Evolutionary conservation across 73 alveolate genomes (phyloP), one percentile per base, ranked within the genome.

Genomic region (Diophrys appendiculata): DNA sequence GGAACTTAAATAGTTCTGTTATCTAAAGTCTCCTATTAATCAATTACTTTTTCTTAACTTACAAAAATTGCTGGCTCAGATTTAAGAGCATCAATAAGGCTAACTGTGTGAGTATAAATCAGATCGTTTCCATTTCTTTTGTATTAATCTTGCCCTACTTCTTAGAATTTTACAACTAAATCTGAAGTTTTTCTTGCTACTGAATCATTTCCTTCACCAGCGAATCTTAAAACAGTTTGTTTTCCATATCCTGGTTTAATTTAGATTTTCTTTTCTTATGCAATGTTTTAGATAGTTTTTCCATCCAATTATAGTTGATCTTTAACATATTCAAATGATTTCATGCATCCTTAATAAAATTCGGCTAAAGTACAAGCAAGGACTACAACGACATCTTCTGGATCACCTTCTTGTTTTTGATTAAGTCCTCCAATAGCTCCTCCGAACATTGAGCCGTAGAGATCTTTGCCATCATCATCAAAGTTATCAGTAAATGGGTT

Each of bases 71-170:
- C 87, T 23, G 99, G 97, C 30, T 81, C 83, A 33, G 97, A 86
- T 32, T 71, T 64, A 13, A 96, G 73, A 27, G 98, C 98, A 76
- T 94, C 92, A 24, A 84, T 90, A 33, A 96, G 91, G 1, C 80
- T 52, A 33, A 96, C 56, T 33, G 78, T 80, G 25, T 89, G 90
- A 68, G 84, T 85, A 67, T 90, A 93, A 31, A 92, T 77, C 30
- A 96, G 77, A 78, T 96, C 98, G 83, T 87, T 85, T 32, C 94
- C 97, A 29, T 92, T 85, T 81, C 99, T 89, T 70, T 75, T 82
- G 68, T 78, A 94, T 30, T 64, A 32, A 26, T 90, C 84, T 64
- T 92, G 96, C 0, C 95, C 86, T 5, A 86, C 72, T 87, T 94
- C 93, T 65, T 84, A 88, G 84, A 96, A 79, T n/a, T 68, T 72